phyloP scores from a whole-genome alignment of 768 basidiomycete species.

The Kwoniella sp. region DNA sequence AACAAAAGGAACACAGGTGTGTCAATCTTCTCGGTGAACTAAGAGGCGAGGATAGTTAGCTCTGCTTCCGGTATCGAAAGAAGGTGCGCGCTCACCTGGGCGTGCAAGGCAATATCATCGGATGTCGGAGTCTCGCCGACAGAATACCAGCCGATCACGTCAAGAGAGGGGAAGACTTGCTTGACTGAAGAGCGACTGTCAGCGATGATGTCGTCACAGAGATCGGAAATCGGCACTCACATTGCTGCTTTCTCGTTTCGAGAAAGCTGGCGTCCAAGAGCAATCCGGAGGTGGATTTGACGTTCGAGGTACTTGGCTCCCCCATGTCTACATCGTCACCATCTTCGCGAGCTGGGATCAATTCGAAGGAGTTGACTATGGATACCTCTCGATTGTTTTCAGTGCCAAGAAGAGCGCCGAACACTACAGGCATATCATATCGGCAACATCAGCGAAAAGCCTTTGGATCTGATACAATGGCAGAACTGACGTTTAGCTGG shows the following conservation, averaged over 20 bases:
- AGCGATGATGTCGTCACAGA: not conserved
- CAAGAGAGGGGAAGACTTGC: constrained; percentile 95
- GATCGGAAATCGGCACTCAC: no score
- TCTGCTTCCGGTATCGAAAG: not conserved
- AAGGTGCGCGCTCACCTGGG: constrained; percentile 64
- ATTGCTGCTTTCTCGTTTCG: constrained; percentile 81
- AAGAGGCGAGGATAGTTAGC: not conserved
- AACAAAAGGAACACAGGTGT: constrained; percentile 82
- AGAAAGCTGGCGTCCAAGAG: constrained; percentile 71
- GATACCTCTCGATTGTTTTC: constrained; percentile 94
- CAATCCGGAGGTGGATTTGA: constrained; percentile 27
- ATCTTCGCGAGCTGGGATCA: constrained; percentile 62
- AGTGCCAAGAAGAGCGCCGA: constrained; percentile 90
- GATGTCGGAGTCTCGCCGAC: constrained; percentile 73
- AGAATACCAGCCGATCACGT: constrained; percentile 98
- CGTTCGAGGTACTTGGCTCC: constrained; percentile 21
- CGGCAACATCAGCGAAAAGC: not conserved
- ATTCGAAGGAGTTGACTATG: constrained; percentile 94
- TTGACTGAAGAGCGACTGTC: constrained; percentile 66
- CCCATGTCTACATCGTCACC: constrained; percentile 60
- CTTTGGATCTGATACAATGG: constrained; percentile 16
- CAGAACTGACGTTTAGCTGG: constrained; percentile 47
- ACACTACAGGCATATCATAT: constrained; percentile 62
- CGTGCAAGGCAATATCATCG: constrained; percentile 79
- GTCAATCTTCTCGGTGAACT: constrained; percentile 85